Evolutionary conservation across 2,329 filamentous ascomycete species (phyloP).

Genomic region (Ophiostoma perfectum): DNA sequence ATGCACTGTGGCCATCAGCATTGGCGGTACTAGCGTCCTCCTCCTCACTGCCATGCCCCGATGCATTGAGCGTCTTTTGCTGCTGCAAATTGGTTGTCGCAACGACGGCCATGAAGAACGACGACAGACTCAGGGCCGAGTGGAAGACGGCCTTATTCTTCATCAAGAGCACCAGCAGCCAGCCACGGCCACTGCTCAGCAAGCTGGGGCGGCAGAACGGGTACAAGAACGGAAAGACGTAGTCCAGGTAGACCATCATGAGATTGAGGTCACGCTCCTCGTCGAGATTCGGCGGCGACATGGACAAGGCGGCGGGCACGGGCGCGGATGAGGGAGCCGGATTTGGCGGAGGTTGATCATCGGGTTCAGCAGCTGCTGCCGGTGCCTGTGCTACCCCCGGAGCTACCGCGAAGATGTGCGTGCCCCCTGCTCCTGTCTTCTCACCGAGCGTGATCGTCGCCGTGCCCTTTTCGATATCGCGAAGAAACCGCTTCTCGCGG

Average conservation of each 20-base stretch:
- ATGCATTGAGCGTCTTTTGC: neutral
- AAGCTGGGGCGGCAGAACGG: conserved; percentile 56
- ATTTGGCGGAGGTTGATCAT: no score
- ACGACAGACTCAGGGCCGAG: conserved; percentile 50
- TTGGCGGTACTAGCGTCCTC: neutral
- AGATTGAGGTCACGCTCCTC: conserved; percentile 34
- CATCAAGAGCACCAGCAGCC: conserved; percentile 54
- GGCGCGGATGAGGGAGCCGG: no score
- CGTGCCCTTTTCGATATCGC: conserved; percentile 35
- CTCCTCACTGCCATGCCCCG: neutral
- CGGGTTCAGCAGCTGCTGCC: neutral
- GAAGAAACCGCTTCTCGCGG: conserved; percentile 45
- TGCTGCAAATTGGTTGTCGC: conserved; percentile 28
- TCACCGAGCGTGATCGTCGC: conserved; percentile 24
- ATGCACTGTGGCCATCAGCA: conserved; percentile 18
- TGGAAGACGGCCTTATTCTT: conserved; percentile 55
- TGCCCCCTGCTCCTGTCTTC: neutral
- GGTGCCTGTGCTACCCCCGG: neutral
- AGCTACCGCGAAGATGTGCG: neutral
- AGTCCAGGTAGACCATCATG: conserved; percentile 54
- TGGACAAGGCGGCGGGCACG: neutral
- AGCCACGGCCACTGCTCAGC: conserved; percentile 53
- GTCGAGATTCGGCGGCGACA: conserved; percentile 6
- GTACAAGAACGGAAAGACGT: conserved; percentile 57
- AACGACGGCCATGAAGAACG: conserved; percentile 51